Percentiles rank a stretch among this genome's conserved stretches.
These are phyloP conservation scores for Arthroderma sp. DNA, from an alignment of 2,329 filamentous ascomycete genomes.

Conservation along the genomic window DNA sequence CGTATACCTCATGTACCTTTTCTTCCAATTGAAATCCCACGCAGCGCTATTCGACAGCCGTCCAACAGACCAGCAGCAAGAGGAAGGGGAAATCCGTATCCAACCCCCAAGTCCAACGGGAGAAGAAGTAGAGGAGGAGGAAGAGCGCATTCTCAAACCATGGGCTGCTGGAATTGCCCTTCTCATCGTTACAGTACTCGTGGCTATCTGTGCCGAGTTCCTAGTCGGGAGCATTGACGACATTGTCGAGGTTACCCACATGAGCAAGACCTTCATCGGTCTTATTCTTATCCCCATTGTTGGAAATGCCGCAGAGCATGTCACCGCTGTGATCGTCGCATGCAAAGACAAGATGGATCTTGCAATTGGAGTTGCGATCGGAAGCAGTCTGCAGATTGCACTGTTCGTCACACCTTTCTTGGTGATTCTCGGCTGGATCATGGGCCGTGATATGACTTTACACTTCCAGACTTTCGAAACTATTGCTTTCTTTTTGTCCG, in stretches of 20 bases:
- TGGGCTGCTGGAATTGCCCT: conserved; percentile 53
- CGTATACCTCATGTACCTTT: conserved; percentile 63
- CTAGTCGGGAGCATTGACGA: conserved; percentile 63
- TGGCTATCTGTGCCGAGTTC: conserved; percentile 63
- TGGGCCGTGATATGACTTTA: conserved; percentile 59
- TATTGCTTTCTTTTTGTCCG: conserved; percentile 61
- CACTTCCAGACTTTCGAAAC: conserved; percentile 74
- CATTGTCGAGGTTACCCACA: conserved; percentile 54
- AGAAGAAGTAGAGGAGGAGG: conserved; percentile 19
- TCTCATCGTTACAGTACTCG: conserved; percentile 55
- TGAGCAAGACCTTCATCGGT: conserved; percentile 72
- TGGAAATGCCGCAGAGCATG: conserved; percentile 68
- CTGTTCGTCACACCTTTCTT: conserved; percentile 68
- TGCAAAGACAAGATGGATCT: conserved; percentile 55
- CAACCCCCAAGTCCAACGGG: conserved; percentile 14
- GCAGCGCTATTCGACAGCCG: conserved; percentile 52
- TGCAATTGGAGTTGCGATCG: conserved; percentile 68
- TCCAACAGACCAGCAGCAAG: conserved; percentile 10
- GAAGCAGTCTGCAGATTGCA: conserved; percentile 71
- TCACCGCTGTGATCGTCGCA: conserved; percentile 67
- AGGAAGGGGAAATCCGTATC: conserved; percentile 10
- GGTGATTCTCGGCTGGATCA: conserved; percentile 68
- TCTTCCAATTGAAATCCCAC: conserved; percentile 67
- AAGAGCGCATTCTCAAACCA: conserved; percentile 44
- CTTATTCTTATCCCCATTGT: conserved; percentile 68